Percentiles rank a stretch among this genome's conserved stretches.
Evolutionary conservation across 2,329 filamentous ascomycete genomes (phyloP).

Genomic region (Aspergillus pseudoviridinutans): DNA sequence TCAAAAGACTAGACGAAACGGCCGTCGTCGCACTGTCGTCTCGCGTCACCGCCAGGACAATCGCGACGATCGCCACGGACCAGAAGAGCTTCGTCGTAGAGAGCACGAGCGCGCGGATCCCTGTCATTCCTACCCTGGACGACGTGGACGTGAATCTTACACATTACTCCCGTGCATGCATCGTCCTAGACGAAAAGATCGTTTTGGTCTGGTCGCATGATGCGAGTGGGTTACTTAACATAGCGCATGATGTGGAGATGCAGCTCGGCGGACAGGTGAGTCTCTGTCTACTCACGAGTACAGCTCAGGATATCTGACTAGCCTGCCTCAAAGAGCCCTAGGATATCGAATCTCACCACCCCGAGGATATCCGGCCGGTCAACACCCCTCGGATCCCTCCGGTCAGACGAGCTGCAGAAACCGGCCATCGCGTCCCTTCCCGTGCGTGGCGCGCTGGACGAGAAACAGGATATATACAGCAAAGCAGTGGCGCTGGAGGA

Average conservation of each 20-base stretch:
- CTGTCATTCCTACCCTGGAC: too few relatives aligned
- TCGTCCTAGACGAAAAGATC: background rate
- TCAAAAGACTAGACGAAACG: too few relatives aligned
- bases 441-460: slow-evolving; percentile 12
- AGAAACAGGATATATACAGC: slow-evolving; percentile 14
- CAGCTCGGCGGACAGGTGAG: slow-evolving; percentile 9
- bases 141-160: too few relatives aligned
- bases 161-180: too few relatives aligned
- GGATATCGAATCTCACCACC: slow-evolving; percentile 6
- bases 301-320: background rate
- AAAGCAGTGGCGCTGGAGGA: slow-evolving; percentile 12
- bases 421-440: background rate
- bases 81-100: too few relatives aligned
- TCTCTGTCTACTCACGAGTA: background rate
- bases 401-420: background rate
- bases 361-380: slow-evolving; percentile 10
- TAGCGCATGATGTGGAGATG: slow-evolving; percentile 12
- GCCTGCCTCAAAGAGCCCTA: background rate
- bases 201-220: slow-evolving; percentile 11
- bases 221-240: slow-evolving; percentile 7
- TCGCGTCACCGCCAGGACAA: too few relatives aligned
- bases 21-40: too few relatives aligned
- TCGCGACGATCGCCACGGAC: too few relatives aligned
- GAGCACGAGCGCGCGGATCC: too few relatives aligned
- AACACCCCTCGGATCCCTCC: slow-evolving; percentile 5